Base-by-base conservation (phyloP, 78 protist genomes). In the Trichosphaerium sp. region DNA sequence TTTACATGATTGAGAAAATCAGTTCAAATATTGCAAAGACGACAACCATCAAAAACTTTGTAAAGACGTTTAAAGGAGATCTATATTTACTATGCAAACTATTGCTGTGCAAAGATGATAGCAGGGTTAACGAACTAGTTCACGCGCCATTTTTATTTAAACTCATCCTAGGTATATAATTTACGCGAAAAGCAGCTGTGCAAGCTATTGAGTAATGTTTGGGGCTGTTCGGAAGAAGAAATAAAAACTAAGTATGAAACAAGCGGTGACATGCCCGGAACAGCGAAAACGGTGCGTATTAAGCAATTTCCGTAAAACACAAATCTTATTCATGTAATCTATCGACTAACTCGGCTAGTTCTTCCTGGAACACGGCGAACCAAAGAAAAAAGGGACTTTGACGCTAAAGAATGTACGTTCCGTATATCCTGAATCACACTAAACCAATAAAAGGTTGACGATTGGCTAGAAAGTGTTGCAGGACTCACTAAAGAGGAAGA, bases 31-130 rank as follows among this genome's bases (percentile, higher is more conserved):
- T n/a, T n/a, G n/a, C n/a, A n/a, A n/a, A n/a, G n/a, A n/a, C n/a
- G n/a, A n/a, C n/a, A n/a, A n/a, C n/a, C n/a, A n/a, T n/a, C n/a
- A n/a, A n/a, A n/a, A n/a, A n/a, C n/a, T n/a, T n/a, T n/a, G n/a
- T n/a, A n/a, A n/a, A n/a, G n/a, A n/a, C n/a, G n/a, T 65, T 48
- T 61, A 66, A 56, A 1, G 92, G 88, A 14, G 86, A 83, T 38
- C 60, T 74, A 58, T 71, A 60, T 38, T 32, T 88, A 40, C 41
- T 83, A 56, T 70, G 75, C 41, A 62, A 71, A 29, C 43, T 83
- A 44, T 42, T 88, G 26, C 68, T 88, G 21, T 68, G 74, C 21
- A 74, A 74, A 52, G 69, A 73, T 15, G 83, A 62, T 37, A 75
- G 74, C 52, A 31, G 92, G 31, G 70, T n/a, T n/a, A n/a, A n/a